These are phyloP conservation scores for Hymenotorrendiella dingleyae DNA, from an alignment of 2,329 filamentous ascomycete species.

Conservation along the genomic window DNA sequence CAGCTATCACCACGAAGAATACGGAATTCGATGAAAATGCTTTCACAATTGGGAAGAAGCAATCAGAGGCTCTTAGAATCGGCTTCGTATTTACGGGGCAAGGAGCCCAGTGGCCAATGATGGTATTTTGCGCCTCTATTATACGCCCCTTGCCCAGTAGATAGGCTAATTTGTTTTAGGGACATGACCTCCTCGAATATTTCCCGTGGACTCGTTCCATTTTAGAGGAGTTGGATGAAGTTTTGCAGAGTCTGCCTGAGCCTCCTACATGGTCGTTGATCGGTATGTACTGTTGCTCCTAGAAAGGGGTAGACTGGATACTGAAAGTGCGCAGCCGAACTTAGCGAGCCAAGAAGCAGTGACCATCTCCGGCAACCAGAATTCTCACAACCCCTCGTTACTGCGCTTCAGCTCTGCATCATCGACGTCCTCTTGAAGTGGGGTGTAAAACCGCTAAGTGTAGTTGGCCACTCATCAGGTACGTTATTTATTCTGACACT, in stretches of 20 bases:
- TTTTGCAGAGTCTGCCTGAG: constrained; percentile 5
- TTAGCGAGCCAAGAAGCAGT: constrained; percentile 1
- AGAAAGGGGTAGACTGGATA: too few relatives aligned
- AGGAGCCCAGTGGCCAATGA: constrained; percentile 26
- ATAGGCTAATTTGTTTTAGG: too few relatives aligned
- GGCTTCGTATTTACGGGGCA: constrained; percentile 29
- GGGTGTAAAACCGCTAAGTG: constrained; percentile 34
- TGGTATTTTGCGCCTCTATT: too few relatives aligned
- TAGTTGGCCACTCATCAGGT: constrained; percentile 41
- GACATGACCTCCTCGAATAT: constrained; percentile 12
- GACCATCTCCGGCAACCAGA: constrained; percentile 1
- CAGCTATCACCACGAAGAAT: too few relatives aligned
- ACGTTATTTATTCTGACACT: too few relatives aligned
- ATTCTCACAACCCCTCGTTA: constrained; percentile 26
- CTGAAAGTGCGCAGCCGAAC: too few relatives aligned
- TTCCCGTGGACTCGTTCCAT: neutral
- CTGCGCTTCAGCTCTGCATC: constrained; percentile 22
- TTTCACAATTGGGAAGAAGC: neutral
- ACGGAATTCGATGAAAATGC: neutral
- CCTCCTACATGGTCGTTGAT: constrained; percentile 5
- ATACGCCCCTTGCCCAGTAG: too few relatives aligned
- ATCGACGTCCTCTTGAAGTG: constrained; percentile 38
- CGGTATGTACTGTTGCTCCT: too few relatives aligned
- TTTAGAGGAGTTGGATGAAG: constrained; percentile 5
- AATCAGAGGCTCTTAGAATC: neutral